Evolutionary conservation across 2,329 filamentous ascomycete genomes (phyloP), one percentile per base, ranked within the genome.

Genomic region (Xylaria sp.): DNA sequence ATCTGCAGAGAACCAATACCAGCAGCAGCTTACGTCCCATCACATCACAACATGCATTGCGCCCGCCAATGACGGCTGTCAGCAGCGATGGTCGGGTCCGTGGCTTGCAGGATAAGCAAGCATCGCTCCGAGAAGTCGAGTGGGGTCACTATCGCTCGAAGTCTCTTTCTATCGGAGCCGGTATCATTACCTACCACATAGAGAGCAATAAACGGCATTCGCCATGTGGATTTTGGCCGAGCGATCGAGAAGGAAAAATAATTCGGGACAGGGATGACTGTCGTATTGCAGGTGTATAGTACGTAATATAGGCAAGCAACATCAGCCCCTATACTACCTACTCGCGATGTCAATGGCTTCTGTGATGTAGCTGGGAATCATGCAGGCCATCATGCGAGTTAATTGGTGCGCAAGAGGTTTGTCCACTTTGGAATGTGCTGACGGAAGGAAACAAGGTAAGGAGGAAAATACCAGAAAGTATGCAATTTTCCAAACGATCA

Each of bases 11-110:
- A 69, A 57, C 73, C 73, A 75, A 73, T 75, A 66, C 67, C 63
- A 70, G 60, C 61, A 59, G 60, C 61, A 65, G 67, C 65, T 73
- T 72, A 72, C 75, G 72, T 73, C 35, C 67, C 69, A 72, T 73
- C 70, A 74, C 72, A 74, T 71, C 64, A 67, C 65, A 63, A 65
- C 64, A 60, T 66, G 66, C 72, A 68, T 62, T 51, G 37, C 19
- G 60, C 51, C 62, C 46, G 58, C 70, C 70, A 71, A 72, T 72
- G 61, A 62, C 63, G 65, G 64, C 57, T 50, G 54, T 60, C 64
- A 53, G 51, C 57, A 43, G n/a, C 55, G 31, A 59, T 63, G 43
- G 45, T 66, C 66, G 61, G 60, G 63, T 66, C 57, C 53, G 64
- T 68, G 65, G 67, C 68, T 72, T 31, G 68, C 66, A 66, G 59